These are phyloP conservation scores for Rhodosporidiobolus odoratus DNA, from an alignment of 768 basidiomycete species.

Conservation along the genomic window DNA sequence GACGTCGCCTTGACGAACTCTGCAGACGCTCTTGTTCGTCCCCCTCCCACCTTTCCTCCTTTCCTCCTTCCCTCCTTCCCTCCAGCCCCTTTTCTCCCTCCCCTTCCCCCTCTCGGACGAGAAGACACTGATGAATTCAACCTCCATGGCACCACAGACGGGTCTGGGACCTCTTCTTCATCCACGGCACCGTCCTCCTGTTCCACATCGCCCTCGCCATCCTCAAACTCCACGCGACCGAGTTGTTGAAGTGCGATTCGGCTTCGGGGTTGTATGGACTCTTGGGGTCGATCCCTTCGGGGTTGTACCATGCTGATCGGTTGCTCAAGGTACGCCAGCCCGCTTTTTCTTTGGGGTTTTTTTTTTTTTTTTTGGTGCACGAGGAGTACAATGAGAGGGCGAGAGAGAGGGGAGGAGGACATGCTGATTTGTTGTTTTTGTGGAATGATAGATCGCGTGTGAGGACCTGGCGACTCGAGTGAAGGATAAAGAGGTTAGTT, in stretches of 20 bases:
- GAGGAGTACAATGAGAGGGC: no score
- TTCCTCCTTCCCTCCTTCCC: background rate
- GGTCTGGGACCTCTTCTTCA: conserved; percentile 92
- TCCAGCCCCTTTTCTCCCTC: background rate
- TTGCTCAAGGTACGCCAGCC: conserved; percentile 66
- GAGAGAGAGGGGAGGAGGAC: background rate
- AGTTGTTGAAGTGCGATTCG: conserved; percentile 75
- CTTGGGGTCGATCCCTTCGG: conserved; percentile 78
- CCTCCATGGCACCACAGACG: conserved; percentile 65
- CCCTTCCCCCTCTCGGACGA: background rate
- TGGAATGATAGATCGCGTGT: conserved; percentile 23
- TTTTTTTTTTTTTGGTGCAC: no score
- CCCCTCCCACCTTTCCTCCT: no score
- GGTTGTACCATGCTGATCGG: conserved; percentile 90
- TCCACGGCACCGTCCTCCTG: conserved; percentile 84
- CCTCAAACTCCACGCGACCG: conserved; percentile 72
- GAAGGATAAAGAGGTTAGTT: conserved; percentile 29
- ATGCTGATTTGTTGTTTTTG: background rate
- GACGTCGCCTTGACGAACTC: no score
- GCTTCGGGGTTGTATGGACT: conserved; percentile 84
- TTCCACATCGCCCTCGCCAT: conserved; percentile 87
- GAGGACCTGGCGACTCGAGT: conserved; percentile 27
- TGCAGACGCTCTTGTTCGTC: background rate
- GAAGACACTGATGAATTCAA: background rate
- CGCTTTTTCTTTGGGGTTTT: no score